Conservation (phyloP, 495 filamentous ascomycete genomes). For the Neurospora sp. region DNA sequence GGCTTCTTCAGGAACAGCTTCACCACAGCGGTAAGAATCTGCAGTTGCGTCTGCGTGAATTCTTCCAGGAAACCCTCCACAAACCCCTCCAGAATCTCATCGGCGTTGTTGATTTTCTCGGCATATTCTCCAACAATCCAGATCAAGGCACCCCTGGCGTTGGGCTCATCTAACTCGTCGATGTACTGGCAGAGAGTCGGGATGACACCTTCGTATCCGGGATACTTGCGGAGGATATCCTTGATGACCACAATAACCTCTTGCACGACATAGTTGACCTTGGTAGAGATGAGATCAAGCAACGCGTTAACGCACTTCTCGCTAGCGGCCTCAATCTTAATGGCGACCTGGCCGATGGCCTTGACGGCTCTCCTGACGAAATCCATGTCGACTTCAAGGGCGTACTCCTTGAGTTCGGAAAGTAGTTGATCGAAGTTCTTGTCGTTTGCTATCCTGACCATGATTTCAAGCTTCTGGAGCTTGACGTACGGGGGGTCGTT, state of each 20-base stretch:
- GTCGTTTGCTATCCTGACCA: slow-evolving; percentile 97
- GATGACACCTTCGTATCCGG: slow-evolving; percentile 96
- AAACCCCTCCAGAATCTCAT: slow-evolving; percentile 90
- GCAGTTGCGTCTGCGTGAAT: slow-evolving; percentile 87
- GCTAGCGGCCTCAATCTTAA: slow-evolving; percentile 95
- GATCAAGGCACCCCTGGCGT: slow-evolving; percentile 98
- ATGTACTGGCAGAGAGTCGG: slow-evolving; percentile 89
- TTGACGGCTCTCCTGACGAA: slow-evolving; percentile 97
- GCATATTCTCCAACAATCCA: slow-evolving; percentile 99
- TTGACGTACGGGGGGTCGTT: slow-evolving; percentile 99
- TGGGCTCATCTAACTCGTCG: slow-evolving; percentile 95
- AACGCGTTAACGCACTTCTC: slow-evolving; percentile 84
- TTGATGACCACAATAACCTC: slow-evolving; percentile 99
- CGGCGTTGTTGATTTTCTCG: slow-evolving; percentile 90
- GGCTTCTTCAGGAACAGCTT: slow-evolving; percentile 97
- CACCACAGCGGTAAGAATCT: slow-evolving; percentile 89
- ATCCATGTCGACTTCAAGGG: slow-evolving; percentile 96
- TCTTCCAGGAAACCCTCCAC: slow-evolving; percentile 89
- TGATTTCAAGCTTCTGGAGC: slow-evolving; percentile 95
- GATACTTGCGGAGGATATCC: slow-evolving; percentile 99
- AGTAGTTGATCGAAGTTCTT: slow-evolving; percentile 94
- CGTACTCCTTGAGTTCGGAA: slow-evolving; percentile 92
- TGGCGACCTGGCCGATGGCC: slow-evolving; percentile 94
- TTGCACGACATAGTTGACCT: slow-evolving; percentile 98
- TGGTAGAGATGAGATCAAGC: slow-evolving; percentile 90